Conservation (phyloP, 257 asterid genomes). For the Knoxia roxburghii region DNA sequence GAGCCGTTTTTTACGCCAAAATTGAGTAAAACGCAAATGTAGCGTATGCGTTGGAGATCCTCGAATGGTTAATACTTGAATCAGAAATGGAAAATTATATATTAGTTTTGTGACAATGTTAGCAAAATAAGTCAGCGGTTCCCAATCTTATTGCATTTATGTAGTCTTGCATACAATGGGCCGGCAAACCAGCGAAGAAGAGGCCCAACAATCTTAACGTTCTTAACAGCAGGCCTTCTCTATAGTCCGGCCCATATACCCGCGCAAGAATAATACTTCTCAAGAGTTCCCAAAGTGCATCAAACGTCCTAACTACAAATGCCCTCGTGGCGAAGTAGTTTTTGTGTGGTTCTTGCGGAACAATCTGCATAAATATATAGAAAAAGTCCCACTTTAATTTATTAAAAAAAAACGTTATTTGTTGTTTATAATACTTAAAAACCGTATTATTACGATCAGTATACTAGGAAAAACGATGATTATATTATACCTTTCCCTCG, state of each 20-base stretch:
- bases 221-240: constrained; percentile 33
- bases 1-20: too few species aligned
- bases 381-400: too few species aligned
- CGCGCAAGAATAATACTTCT: constrained; percentile 49
- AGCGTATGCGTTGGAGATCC: too few species aligned
- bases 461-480: too few species aligned
- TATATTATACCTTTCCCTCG: constrained; percentile 35
- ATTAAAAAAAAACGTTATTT: too few species aligned
- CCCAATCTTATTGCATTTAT: constrained; percentile 51
- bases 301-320: constrained; percentile 25
- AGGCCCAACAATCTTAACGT: constrained; percentile 34
- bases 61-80: too few species aligned
- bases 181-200: constrained; percentile 37
- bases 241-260: constrained; percentile 42
- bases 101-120: not conserved
- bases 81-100: too few species aligned
- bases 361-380: constrained; percentile 20
- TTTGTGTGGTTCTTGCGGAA: constrained; percentile 36
- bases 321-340: constrained; percentile 29
- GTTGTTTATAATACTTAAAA: too few species aligned
- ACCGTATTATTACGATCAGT: too few species aligned
- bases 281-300: constrained; percentile 54
- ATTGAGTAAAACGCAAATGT: too few species aligned
- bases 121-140: constrained; percentile 14
- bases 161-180: constrained; percentile 52